Percentiles rank a stretch among this genome's conserved stretches.
Evolutionary conservation across 495 filamentous ascomycete genomes (phyloP).

Genomic region (Podospora anserina): DNA sequence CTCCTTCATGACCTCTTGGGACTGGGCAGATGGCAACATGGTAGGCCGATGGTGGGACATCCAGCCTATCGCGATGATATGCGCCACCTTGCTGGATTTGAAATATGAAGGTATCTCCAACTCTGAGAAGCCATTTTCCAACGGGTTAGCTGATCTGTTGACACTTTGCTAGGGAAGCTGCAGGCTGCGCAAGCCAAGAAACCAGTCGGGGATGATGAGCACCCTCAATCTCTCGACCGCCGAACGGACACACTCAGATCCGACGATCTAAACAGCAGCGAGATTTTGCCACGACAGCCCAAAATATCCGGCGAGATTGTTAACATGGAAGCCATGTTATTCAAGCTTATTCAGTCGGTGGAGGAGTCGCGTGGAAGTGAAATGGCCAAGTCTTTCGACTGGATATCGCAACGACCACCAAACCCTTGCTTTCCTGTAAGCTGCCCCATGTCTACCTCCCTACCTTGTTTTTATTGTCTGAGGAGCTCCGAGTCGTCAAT

Average conservation of each 20-base stretch:
- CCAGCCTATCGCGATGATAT: slow-evolving; percentile 18
- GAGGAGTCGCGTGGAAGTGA: background rate
- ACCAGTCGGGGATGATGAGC: background rate
- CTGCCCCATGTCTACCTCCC: background rate
- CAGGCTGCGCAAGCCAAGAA: background rate
- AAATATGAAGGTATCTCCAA: slow-evolving; percentile 10
- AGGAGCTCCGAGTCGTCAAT: no score
- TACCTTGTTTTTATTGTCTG: background rate
- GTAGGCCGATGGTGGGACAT: slow-evolving; percentile 21
- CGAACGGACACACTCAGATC: background rate
- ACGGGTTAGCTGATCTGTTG: background rate
- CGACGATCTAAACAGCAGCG: background rate
- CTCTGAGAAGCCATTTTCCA: background rate
- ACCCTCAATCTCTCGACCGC: background rate
- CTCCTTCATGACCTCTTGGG: slow-evolving; percentile 24
- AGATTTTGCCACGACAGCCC: background rate
- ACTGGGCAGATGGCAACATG: slow-evolving; percentile 16
- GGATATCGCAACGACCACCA: background rate
- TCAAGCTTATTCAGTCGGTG: background rate
- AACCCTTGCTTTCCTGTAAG: background rate
- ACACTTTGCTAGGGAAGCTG: background rate
- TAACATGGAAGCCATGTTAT: background rate
- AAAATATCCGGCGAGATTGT: background rate
- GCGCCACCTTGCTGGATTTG: slow-evolving; percentile 18
- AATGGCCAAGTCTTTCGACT: background rate